Conservation (phyloP, 352 stramenopile genomes). For the Globisporangium parvum region DNA sequence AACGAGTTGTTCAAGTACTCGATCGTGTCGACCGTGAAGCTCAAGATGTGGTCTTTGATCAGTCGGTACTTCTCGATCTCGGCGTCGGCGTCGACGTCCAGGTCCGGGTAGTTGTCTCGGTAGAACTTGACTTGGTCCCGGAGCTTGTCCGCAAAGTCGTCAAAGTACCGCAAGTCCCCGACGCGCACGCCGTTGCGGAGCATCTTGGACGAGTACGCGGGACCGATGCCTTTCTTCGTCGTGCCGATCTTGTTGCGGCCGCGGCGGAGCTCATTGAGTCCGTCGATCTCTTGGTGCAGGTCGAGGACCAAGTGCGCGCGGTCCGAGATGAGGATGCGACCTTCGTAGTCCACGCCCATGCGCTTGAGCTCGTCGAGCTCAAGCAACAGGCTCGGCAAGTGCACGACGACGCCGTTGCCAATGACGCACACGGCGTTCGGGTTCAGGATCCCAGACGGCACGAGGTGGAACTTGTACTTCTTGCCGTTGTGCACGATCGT, state of each 20-base stretch:
- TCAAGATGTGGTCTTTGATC: conserved; percentile 81
- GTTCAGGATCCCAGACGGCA: conserved; percentile 98
- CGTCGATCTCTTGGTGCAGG: conserved; percentile 94
- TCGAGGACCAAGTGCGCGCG: conserved; percentile 98
- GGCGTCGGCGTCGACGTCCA: conserved; percentile 71
- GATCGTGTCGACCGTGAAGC: conserved; percentile 95
- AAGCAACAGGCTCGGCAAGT: conserved; percentile 94
- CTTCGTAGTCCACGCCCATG: conserved; percentile 89
- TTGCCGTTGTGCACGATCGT: conserved; percentile 97
- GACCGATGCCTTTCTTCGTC: conserved; percentile 98
- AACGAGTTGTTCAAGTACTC: conserved; percentile 96
- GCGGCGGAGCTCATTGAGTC: conserved; percentile 77
- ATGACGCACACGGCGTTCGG: conserved; percentile 94
- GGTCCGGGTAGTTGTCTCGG: conserved; percentile 84
- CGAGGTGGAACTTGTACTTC: conserved; percentile 99
- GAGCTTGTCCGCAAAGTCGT: conserved; percentile 89
- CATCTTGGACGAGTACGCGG: conserved; percentile 98
- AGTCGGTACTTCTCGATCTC: conserved; percentile 83
- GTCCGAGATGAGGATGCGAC: conserved; percentile 96
- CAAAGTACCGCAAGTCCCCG: conserved; percentile 91
- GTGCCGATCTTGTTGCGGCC: conserved; percentile 98
- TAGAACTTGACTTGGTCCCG: conserved; percentile 89
- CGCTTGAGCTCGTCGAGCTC: conserved; percentile 91
- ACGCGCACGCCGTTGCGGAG: conserved; percentile 96
- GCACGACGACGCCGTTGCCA: conserved; percentile 98